A percentile compares a stretch with the other conserved stretches of the same genome.
Evolutionary conservation across 2,329 filamentous ascomycete species (phyloP).

Genomic region (Aspergillus hiratsukae): DNA sequence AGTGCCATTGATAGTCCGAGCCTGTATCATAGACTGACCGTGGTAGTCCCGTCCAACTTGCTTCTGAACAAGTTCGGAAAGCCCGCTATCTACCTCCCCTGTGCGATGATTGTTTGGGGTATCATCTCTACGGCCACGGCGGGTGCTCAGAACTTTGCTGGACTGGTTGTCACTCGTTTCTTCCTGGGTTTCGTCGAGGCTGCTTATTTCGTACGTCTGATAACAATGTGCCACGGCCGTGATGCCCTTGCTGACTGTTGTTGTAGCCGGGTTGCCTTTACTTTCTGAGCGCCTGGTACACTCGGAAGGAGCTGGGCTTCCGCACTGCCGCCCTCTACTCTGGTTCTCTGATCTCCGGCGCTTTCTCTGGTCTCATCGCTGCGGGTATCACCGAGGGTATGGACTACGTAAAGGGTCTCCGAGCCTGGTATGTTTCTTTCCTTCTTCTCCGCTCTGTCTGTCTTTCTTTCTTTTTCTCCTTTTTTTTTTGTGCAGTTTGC

Average conservation of each 20-base stretch:
- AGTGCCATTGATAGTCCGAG: not conserved
- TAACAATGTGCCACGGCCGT: not conserved
- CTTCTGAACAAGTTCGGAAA: slow-evolving; percentile 49
- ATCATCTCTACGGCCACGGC: slow-evolving; percentile 49
- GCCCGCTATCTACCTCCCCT: slow-evolving; percentile 49
- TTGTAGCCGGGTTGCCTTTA: slow-evolving; percentile 42
- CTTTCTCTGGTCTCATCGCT: slow-evolving; percentile 64
- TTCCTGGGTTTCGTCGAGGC: slow-evolving; percentile 41
- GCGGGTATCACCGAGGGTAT: slow-evolving; percentile 64
- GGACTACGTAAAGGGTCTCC: slow-evolving; percentile 51
- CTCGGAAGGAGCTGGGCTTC: slow-evolving; percentile 55
- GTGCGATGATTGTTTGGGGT: slow-evolving; percentile 58
- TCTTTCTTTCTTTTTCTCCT: not conserved
- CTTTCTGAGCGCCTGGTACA: slow-evolving; percentile 59
- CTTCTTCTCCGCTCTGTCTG: not conserved
- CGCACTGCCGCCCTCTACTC: slow-evolving; percentile 51
- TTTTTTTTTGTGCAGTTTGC: slow-evolving; percentile 1
- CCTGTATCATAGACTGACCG: not conserved
- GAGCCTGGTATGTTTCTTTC: slow-evolving; percentile 49
- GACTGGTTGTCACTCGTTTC: slow-evolving; percentile 44
- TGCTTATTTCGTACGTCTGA: slow-evolving; percentile 41
- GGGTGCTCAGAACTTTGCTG: slow-evolving; percentile 46
- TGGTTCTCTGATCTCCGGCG: slow-evolving; percentile 64
- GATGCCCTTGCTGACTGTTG: slow-evolving; percentile 48
- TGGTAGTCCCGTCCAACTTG: slow-evolving; percentile 44